Base-by-base conservation (phyloP, 176 grass and related monocot species). In the Otatea glauca region DNA sequence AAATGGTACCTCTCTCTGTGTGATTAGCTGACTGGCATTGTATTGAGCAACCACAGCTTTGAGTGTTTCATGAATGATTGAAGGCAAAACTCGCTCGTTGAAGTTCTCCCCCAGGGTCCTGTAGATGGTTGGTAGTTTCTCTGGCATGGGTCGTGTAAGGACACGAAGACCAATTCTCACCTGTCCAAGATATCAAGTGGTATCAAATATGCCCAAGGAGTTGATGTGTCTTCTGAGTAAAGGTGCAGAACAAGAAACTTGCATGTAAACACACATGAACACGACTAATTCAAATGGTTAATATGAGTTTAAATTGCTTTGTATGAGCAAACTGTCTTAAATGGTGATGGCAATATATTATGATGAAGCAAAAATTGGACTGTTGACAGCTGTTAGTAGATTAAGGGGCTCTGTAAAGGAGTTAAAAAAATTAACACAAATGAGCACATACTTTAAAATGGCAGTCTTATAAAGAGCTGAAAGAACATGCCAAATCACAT, bases 21-120 rank as follows among this genome's bases (percentile, higher is more conserved):
- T 97, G 70, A 97, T 94, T 47, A 94, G 87, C 79, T 97, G 95
- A 76, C 95, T 97, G 66, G 95, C 92, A 88, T 97, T 97, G 92
- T 97, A 97, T 23, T 97, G 95, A 11, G 95, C 95, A 68, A 97
- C 95, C 44, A 97, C 95, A 73, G 92, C 95, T 83, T 97, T 97
- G 68, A 97, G 86, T 49, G 95, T 94, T 85, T 97, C 95, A 75
- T 97, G 92, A 77, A 97, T 94, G 85, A 97, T 93, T 42, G 95
- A 97, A 81, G 95, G 95, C 76, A 97, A 83, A 34, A 97, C 95
- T 89, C 92, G 94, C 72, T 94, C 95, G 64, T 94, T 91, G 37
- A 81, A 97, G 79, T 97, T 94, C 84, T 91, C 90, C 50, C 95
- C 95, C 29, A 94, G 75, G 25, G 85, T 86, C 83, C 92, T 86